Conservation (phyloP, 106 monocot species). For the Acanthochlamys bracteata region DNA sequence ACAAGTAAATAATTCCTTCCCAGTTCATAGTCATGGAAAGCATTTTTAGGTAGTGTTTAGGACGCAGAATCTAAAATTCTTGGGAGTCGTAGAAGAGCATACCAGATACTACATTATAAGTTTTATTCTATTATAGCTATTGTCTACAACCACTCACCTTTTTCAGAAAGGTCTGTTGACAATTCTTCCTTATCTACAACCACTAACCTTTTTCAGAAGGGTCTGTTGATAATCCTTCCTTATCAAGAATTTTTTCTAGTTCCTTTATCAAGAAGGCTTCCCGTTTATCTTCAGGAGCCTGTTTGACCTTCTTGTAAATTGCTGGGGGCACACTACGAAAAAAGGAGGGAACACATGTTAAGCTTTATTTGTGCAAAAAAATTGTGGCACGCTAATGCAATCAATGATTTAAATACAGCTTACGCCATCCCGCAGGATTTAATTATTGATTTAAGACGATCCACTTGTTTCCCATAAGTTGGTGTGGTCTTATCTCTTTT, state of each 20-base stretch:
- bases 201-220: conserved; percentile 90
- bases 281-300: conserved; percentile 78
- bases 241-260: conserved; percentile 77
- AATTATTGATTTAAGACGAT: conserved; percentile 76
- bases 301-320: conserved; percentile 81
- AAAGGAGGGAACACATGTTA: neutral
- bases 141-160: conserved; percentile 18
- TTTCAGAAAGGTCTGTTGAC: conserved; percentile 85
- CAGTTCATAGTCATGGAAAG: no score
- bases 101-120: no score
- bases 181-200: conserved; percentile 78
- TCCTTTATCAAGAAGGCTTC: conserved; percentile 80
- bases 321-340: conserved; percentile 66
- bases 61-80: no score
- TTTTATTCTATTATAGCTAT: no score
- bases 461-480: conserved; percentile 74
- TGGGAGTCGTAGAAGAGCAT: no score
- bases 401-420: conserved; percentile 2
- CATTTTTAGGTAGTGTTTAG: no score
- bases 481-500: conserved; percentile 47
- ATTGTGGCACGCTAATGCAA: neutral
- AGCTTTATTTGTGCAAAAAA: neutral
- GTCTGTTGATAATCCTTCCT: conserved; percentile 75
- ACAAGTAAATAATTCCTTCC: no score
- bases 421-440: conserved; percentile 91